Conservation (phyloP, 2,329 filamentous ascomycete genomes). For the Capronia americana region DNA sequence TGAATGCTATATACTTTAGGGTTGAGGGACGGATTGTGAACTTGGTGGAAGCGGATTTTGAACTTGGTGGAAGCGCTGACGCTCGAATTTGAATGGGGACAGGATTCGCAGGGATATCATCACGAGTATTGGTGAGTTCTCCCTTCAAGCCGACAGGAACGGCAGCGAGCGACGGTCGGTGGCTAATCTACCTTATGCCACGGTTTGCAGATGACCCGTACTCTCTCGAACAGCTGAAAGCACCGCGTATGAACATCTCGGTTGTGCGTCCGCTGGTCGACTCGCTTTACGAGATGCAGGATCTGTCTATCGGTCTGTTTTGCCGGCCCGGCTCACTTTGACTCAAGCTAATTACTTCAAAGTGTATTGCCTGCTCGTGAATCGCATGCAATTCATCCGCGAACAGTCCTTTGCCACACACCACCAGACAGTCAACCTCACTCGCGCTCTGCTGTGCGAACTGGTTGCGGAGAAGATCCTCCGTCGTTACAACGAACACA, state of each 20-base stretch:
- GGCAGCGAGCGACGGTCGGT: neutral
- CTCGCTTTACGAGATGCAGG: slow-evolving; percentile 77
- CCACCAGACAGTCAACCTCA: slow-evolving; percentile 80
- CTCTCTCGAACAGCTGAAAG: slow-evolving; percentile 76
- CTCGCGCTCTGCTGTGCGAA: slow-evolving; percentile 79
- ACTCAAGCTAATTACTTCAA: neutral
- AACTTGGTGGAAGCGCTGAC: neutral
- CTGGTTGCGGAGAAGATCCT: slow-evolving; percentile 78
- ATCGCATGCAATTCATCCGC: slow-evolving; percentile 77
- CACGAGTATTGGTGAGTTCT: slow-evolving; percentile 40
- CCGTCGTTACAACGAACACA: slow-evolving; percentile 78
- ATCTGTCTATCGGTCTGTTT: slow-evolving; percentile 73
- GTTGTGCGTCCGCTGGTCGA: slow-evolving; percentile 84
- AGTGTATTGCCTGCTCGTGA: slow-evolving; percentile 85
- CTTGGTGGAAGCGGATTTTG: neutral
- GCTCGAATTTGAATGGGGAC: neutral
- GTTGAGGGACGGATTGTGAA: neutral
- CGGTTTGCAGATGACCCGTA: slow-evolving; percentile 63
- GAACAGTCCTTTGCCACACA: slow-evolving; percentile 78
- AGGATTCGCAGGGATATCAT: slow-evolving; percentile 43
- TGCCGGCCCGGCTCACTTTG: neutral
- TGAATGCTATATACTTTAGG: neutral
- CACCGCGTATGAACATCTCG: slow-evolving; percentile 80
- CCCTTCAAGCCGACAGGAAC: neutral
- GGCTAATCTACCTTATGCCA: neutral